Conservation (phyloP, 2,329 filamentous ascomycete genomes). For the Tolypocladium capitatum region DNA sequence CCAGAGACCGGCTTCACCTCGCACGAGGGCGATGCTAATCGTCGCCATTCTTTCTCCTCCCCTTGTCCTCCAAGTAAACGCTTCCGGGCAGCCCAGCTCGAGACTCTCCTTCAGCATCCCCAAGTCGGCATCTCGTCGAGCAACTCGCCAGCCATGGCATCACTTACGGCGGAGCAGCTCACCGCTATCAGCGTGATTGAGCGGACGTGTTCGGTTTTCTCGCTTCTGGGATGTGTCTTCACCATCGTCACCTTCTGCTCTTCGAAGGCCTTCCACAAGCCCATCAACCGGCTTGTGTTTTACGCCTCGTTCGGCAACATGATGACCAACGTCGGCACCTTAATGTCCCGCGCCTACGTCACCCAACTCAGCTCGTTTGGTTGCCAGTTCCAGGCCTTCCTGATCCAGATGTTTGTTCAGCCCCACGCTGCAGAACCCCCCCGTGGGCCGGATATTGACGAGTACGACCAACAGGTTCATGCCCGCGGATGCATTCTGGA, state of each 20-base stretch:
- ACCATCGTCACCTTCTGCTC: constrained; percentile 57
- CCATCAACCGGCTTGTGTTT: constrained; percentile 77
- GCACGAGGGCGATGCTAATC: not conserved
- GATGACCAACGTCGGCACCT: constrained; percentile 60
- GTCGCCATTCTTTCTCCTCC: not conserved
- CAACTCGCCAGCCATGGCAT: not conserved
- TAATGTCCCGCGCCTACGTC: constrained; percentile 55
- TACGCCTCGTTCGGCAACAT: constrained; percentile 75
- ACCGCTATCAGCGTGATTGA: constrained; percentile 47
- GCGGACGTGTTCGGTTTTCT: constrained; percentile 56
- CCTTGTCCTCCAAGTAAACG: not conserved
- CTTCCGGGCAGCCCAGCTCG: not conserved
- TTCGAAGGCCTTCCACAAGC: constrained; percentile 62
- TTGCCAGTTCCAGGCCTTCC: constrained; percentile 62
- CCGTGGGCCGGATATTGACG: not conserved
- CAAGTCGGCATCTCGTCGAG: not conserved
- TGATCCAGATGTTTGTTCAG: constrained; percentile 63
- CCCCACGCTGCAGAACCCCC: not conserved
- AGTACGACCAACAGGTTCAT: constrained; percentile 52
- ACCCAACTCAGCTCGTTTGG: constrained; percentile 30
- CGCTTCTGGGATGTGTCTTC: constrained; percentile 55
- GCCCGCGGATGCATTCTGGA: constrained; percentile 65
- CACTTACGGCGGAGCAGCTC: not conserved
- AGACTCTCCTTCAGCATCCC: not conserved
- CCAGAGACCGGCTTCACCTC: not conserved